These are phyloP conservation scores for Arachis monticola DNA, from an alignment of 331 rosid genomes.

Conservation along the genomic window DNA sequence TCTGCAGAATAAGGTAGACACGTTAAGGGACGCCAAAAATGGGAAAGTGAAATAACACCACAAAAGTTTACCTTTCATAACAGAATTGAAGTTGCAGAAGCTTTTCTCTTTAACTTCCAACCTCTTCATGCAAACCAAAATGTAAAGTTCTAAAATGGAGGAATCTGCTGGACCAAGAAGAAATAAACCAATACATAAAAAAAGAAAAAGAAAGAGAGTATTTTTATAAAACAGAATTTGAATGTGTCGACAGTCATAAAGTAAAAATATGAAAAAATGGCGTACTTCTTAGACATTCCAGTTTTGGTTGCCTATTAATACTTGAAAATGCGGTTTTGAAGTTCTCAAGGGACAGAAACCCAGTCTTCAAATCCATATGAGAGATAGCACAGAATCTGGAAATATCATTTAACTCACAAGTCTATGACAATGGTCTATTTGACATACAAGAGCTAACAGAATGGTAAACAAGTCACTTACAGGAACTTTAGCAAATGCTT, in stretches of 20 bases:
- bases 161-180: conserved; percentile 64
- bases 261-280: not conserved
- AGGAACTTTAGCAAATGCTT: conserved; percentile 71
- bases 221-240: not conserved
- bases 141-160: conserved; percentile 80
- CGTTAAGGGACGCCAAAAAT: conserved; percentile 30
- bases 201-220: too few species aligned
- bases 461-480: conserved; percentile 58
- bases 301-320: conserved; percentile 77
- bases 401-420: conserved; percentile 37
- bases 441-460: conserved; percentile 20
- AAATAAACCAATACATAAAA: not conserved
- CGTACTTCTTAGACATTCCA: conserved; percentile 78
- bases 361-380: conserved; percentile 72
- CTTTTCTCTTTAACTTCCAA: conserved; percentile 84
- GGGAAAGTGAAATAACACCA: conserved; percentile 30
- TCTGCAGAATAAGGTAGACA: conserved; percentile 60
- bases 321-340: conserved; percentile 69
- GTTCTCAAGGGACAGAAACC: conserved; percentile 65
- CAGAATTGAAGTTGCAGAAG: conserved; percentile 79
- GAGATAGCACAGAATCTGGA: conserved; percentile 80
- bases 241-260: not conserved
- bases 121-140: conserved; percentile 92
- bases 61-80: conserved; percentile 74
- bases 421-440: conserved; percentile 31